Conservation (phyloP, 805 yeast genomes). For the Cyberlindnera xishuangbannaensis region DNA sequence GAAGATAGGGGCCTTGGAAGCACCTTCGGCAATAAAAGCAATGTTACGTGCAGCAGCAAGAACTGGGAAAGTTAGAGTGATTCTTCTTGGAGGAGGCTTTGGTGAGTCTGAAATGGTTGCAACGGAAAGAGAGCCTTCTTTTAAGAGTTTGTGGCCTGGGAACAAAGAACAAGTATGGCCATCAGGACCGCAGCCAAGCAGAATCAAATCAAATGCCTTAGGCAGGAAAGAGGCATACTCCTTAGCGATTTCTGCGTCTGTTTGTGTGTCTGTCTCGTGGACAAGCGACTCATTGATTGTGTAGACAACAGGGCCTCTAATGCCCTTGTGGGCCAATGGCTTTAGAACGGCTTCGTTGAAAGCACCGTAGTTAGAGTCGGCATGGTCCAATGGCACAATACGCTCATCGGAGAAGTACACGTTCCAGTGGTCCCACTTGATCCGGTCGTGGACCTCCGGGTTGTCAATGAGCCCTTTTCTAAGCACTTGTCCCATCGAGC, state of each 20-base stretch:
- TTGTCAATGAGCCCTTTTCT: conserved; percentile 62
- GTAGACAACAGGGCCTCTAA: conserved; percentile 49
- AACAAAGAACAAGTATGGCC: conserved; percentile 93
- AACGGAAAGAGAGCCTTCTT: conserved; percentile 47
- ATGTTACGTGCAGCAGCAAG: conserved; percentile 43
- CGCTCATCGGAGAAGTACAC: conserved; percentile 90
- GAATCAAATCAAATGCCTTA: conserved; percentile 49
- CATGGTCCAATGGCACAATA: conserved; percentile 73
- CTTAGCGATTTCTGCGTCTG: conserved; percentile 47
- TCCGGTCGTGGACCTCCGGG: conserved; percentile 33
- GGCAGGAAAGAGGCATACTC: conserved; percentile 62
- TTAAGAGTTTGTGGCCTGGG: conserved; percentile 71
- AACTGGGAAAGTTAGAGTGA: conserved; percentile 80
- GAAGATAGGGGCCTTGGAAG: conserved; percentile 69
- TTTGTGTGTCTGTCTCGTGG: conserved; percentile 45
- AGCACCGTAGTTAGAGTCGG: conserved; percentile 81
- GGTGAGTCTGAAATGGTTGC: conserved; percentile 77
- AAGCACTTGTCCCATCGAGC: conserved; percentile 72
- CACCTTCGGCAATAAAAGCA: conserved; percentile 88
- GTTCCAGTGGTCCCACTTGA: conserved; percentile 71
- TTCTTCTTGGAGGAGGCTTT: conserved; percentile 90
- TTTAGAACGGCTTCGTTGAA: conserved; percentile 49
- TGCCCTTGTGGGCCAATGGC: conserved; percentile 32
- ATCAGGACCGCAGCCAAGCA: conserved; percentile 92
- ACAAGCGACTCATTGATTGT: conserved; percentile 62